A percentile compares a stretch with the other conserved stretches of the same genome.
Evolutionary conservation across 768 basidiomycete species (phyloP).

Genomic region (Mycena capillaripes): DNA sequence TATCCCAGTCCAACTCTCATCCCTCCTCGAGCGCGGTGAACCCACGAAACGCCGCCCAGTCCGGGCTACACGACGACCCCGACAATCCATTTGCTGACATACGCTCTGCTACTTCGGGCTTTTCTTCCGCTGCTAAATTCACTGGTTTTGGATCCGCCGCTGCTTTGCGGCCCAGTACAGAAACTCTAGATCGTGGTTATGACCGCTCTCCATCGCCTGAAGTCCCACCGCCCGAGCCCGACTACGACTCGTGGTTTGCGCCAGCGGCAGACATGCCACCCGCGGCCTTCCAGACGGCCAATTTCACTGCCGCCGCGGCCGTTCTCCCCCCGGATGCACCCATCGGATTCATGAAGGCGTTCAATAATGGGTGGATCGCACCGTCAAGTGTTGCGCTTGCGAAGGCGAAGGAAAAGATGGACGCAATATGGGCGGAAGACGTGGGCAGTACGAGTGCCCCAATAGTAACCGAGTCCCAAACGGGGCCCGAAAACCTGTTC

Average conservation of each 20-base stretch:
- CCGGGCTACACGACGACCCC: slow-evolving; percentile 50
- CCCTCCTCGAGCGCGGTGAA: slow-evolving; percentile 23
- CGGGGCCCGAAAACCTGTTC: slow-evolving; percentile 45
- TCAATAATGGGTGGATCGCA: slow-evolving; percentile 54
- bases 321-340: slow-evolving; percentile 22
- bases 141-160: slow-evolving; percentile 34
- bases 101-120: neutral
- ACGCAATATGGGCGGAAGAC: slow-evolving; percentile 54
- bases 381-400: slow-evolving; percentile 70
- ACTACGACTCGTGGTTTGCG: slow-evolving; percentile 67
- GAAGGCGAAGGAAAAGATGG: slow-evolving; percentile 67
- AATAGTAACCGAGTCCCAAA: slow-evolving; percentile 27
- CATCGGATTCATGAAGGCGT: slow-evolving; percentile 48
- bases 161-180: slow-evolving; percentile 28
- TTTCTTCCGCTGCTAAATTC: slow-evolving; percentile 12
- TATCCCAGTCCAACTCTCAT: slow-evolving; percentile 52
- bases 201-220: slow-evolving; percentile 58
- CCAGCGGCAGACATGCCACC: slow-evolving; percentile 45
- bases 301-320: slow-evolving; percentile 22
- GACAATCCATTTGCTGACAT: slow-evolving; percentile 57
- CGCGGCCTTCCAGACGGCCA: slow-evolving; percentile 56
- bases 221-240: slow-evolving; percentile 49
- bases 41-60: neutral
- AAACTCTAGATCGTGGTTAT: slow-evolving; percentile 30
- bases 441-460: neutral